Evolutionary conservation across 257 asterid genomes (phyloP).

Genomic region (Ilex asprella): DNA sequence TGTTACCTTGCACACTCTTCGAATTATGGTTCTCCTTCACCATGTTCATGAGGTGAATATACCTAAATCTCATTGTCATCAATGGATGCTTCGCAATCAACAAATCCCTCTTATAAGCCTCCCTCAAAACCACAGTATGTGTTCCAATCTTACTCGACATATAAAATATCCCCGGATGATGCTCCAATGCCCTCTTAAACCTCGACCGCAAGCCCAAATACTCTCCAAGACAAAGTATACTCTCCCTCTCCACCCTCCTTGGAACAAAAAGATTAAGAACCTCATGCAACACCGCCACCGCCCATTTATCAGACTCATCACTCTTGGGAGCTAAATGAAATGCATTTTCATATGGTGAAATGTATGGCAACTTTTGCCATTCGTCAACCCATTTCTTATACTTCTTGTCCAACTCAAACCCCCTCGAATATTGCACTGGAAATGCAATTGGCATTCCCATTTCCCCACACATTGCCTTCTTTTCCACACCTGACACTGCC

Average conservation of each 20-base stretch:
- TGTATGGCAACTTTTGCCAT: conserved; percentile 82
- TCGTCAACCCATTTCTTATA: conserved; percentile 79
- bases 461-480: conserved; percentile 27
- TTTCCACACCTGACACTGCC: conserved; percentile 62
- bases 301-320: conserved; percentile 83
- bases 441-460: conserved; percentile 25
- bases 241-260: conserved; percentile 74
- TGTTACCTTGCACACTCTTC: conserved; percentile 7
- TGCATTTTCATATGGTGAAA: conserved; percentile 70
- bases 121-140: conserved; percentile 73
- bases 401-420: conserved; percentile 82
- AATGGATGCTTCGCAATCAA: conserved; percentile 51
- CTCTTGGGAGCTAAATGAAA: conserved; percentile 40
- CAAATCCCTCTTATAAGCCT: conserved; percentile 66
- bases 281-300: conserved; percentile 69
- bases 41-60: conserved; percentile 54
- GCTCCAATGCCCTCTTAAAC: conserved; percentile 64
- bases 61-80: conserved; percentile 61
- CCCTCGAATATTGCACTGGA: conserved; percentile 41
- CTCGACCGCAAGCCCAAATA: conserved; percentile 74
- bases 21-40: conserved; percentile 35
- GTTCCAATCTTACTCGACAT: conserved; percentile 63
- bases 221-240: conserved; percentile 64
- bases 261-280: conserved; percentile 73
- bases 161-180: conserved; percentile 88